Percentiles rank a stretch among this genome's conserved stretches.
Evolutionary conservation across 352 stramenopile species (phyloP).

Genomic region (Phytophthora idaei): DNA sequence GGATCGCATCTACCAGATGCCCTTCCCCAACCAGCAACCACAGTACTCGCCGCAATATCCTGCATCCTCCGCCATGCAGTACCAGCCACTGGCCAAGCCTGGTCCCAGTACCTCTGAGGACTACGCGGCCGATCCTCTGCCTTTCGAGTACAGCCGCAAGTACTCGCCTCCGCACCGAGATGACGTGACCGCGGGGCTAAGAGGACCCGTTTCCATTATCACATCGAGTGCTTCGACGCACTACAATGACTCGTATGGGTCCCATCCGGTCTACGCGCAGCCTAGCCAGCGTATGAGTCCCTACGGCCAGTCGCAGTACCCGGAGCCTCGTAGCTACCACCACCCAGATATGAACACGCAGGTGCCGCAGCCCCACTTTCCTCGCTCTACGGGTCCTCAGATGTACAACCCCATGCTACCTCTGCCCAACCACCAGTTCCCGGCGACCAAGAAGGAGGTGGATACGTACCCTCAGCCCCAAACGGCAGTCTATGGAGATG

Average conservation of each 20-base stretch:
- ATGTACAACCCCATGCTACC: conserved; percentile 40
- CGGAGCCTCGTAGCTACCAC: conserved; percentile 27
- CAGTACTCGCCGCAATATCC: conserved; percentile 32
- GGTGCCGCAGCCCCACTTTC: conserved; percentile 38
- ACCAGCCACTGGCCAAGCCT: conserved; percentile 28
- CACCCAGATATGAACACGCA: conserved; percentile 35
- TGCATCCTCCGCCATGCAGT: conserved; percentile 24
- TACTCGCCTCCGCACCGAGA: conserved; percentile 36
- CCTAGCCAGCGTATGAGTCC: conserved; percentile 24
- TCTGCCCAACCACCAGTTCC: conserved; percentile 56
- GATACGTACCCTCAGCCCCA: conserved; percentile 34
- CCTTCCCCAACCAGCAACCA: conserved; percentile 21
- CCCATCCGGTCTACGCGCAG: conserved; percentile 35
- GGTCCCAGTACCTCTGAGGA: conserved; percentile 50
- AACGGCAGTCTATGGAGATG: conserved; percentile 21
- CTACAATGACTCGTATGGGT: conserved; percentile 46
- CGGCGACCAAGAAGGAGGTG: conserved; percentile 50
- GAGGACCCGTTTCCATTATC: conserved; percentile 5
- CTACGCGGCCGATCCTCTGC: conserved; percentile 78
- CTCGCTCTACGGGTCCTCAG: conserved; percentile 28
- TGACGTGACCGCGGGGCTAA: conserved; percentile 13
- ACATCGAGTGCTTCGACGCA: conserved; percentile 20
- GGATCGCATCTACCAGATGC: conserved; percentile 42
- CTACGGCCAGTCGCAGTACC: conserved; percentile 32
- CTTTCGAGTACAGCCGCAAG: conserved; percentile 78